Base-by-base conservation (phyloP, 2,329 filamentous ascomycete species). In the Gliomastix tumulicola region DNA sequence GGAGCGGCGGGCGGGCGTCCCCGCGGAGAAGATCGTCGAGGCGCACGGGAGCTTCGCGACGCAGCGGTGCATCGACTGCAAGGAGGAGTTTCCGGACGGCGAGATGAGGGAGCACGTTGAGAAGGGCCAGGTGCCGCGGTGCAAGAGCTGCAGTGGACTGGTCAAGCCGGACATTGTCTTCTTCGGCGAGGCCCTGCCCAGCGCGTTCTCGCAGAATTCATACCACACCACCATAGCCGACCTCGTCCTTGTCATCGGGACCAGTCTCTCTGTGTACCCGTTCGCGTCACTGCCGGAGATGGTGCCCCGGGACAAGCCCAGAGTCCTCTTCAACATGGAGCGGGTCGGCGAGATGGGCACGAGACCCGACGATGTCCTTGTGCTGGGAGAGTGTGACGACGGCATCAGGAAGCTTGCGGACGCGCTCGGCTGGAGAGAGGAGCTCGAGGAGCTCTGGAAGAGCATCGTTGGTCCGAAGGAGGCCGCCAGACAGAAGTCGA, bases 141-240 rank as follows among this genome's bases (percentile, higher is more conserved):
- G 90, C 55, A 52, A 65, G 8, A 55, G 63, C 16, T 97, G 90
- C 55, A 66, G 73, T 23, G 89, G 89, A 0, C 65, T 92, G 3
- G 87, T 96, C 25, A 96, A 96, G 62, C 89, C 89, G 1, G 87
- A 95, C 50, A 95, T 96, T 53, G 88, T 94, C 22, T 96, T 96
- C 63, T 96, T 95, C 49, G 88, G 88, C 35, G 88, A 89, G 55
- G 59, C 74, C 2, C 61, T 89, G 4, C 63, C 64, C 1, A 48
- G 51, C 27, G 43, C 44, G 0, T 68, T 68, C 38, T 48, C 53
- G 1, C 44, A 56, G 17, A 55, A 62, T 19, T 48, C 54, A 17
- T 23, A 8, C 28, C 58, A 82, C 11, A 72, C 77, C 0, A 62
- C 61, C 3, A 61, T 72, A 49, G 84, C 87, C 1, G 88, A 95